Evolutionary conservation across 305 asterid genomes (phyloP), one percentile per base, ranked within the genome.

Genomic region (Fraxinus velutina): DNA sequence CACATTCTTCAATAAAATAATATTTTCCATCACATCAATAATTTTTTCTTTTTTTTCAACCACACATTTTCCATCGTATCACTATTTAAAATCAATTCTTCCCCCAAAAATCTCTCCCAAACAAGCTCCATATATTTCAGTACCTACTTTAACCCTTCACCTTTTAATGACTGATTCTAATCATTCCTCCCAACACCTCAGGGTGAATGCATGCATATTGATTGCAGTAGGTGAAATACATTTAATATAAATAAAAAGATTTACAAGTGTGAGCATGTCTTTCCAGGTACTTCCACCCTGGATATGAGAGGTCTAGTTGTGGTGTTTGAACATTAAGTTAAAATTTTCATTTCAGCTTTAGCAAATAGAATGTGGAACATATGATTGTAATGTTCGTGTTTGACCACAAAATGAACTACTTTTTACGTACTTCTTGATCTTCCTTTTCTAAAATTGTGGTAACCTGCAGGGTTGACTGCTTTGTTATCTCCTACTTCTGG

Each of bases 401-500:
- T 22, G 73, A 64, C 34, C 33, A 27, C 34, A 64, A 64, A 62
- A 24, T 64, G 15, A 64, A 3, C 30, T 24, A 64, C 73, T 24
- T 19, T 22, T 75, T 79, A 37, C 44, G 15, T 73, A 47, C 39
- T 39, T 6, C 27, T 19, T 22, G 36, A 64, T 73, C 52, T 57
- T 71, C 64, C 79, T 70, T 76, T 52, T 30, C 71, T 83, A 60
- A 86, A 60, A 66, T 60, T 36, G 77, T 84, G 60, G 81, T 82
- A 75, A 80, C 82, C 80, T 89, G 88, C 90, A 92, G 97, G 97
- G 86, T 85, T 96, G 92, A 88, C 81, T 72, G 88, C 89, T 81
- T 87, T 92, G 81, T 83, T 96, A 62, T 92, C 97, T 83, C 91
- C 90, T 80, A 55, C 89, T 84, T 91, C 91, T 89, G 96, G 89